Percentiles rank a stretch among this genome's conserved stretches.
These are phyloP conservation scores for Hymenochaete sp. DNA, from an alignment of 1,284 basidiomycete species.

Conservation along the genomic window DNA sequence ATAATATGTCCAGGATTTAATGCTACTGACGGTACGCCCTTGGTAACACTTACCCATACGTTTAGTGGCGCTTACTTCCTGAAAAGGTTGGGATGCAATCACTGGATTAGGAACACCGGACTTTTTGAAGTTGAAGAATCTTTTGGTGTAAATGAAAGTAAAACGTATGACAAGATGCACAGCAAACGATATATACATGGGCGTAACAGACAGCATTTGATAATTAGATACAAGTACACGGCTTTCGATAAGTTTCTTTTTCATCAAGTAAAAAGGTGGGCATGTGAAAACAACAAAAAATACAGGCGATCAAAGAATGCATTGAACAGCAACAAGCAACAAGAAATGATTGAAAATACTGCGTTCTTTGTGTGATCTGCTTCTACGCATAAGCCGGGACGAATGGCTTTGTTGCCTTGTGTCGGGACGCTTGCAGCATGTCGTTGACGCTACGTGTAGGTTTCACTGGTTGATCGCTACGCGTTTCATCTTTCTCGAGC, in stretches of 20 bases:
- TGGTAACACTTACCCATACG: neutral
- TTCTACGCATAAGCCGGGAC: neutral
- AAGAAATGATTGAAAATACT: too few relatives aligned
- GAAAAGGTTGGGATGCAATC: constrained; percentile 17
- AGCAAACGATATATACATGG: neutral
- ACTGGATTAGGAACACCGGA: constrained; percentile 17
- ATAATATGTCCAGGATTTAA: constrained; percentile 14
- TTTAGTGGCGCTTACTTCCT: neutral
- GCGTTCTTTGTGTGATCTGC: neutral
- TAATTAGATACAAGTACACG: neutral
- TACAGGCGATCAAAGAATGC: too few relatives aligned
- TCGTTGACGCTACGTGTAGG: neutral
- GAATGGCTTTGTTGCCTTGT: neutral
- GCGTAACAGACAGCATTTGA: too few relatives aligned
- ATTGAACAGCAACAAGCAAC: too few relatives aligned
- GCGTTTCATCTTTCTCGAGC: constrained; percentile 6
- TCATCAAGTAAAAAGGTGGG: neutral
- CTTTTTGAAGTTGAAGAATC: constrained; percentile 14
- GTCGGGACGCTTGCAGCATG: neutral
- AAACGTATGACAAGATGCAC: neutral
- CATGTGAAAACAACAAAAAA: neutral
- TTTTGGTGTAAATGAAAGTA: constrained; percentile 6
- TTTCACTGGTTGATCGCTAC: constrained; percentile 6
- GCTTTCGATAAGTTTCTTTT: neutral
- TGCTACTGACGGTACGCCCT: constrained; percentile 14